Evolutionary conservation across 2,329 filamentous ascomycete genomes (phyloP), one percentile per base, ranked within the genome.

Genomic region (Calonectria pseudoreteaudii): DNA sequence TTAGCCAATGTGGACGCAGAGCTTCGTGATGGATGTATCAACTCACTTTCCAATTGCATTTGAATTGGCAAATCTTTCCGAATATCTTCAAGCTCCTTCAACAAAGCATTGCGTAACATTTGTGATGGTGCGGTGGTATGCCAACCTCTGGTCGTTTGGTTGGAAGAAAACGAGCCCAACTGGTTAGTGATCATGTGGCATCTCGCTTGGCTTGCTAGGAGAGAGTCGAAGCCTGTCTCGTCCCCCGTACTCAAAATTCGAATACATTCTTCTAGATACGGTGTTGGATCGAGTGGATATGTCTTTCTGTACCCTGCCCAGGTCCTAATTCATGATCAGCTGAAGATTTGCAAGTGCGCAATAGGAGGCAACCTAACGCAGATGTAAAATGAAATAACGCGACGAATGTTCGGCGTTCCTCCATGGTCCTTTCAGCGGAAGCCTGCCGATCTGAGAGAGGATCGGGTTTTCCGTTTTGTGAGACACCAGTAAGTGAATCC

Each of bases 261-360:
- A 2, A 91, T 82, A 53, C 86, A 89, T 49, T 91, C 89, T n/a
- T 91, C 89, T 82, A 92, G 86, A 56, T 90, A 86, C 2, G 86
- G 76, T 1, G 87, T 90, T 90, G 90, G 92, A 4, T 83, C 84
- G 70, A 92, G 81, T 7, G 85, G 77, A 41, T 70, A 60, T 11
- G 67, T 76, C 28, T 77, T 77, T 26, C 60, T 90, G 86, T 62
- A 86, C 30, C 77, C 75, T 41, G 75, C 69, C 82, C 80, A 83
- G 2, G 77, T 78, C 13, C 77, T 82, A 30, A 52, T 14, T 26
- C n/a, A 53, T 56, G 14, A 65, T 52, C 52, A 74, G n/a, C 10
- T 47, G 11, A 36, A 26, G 5, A 20, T 56, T 26, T 9, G 10
- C 11, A 14, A 3, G 14, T 16, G 18, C 9, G 18, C 47, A 4